phyloP scores from a whole-genome alignment of 805 yeast species.

The Candida chauliodis region DNA sequence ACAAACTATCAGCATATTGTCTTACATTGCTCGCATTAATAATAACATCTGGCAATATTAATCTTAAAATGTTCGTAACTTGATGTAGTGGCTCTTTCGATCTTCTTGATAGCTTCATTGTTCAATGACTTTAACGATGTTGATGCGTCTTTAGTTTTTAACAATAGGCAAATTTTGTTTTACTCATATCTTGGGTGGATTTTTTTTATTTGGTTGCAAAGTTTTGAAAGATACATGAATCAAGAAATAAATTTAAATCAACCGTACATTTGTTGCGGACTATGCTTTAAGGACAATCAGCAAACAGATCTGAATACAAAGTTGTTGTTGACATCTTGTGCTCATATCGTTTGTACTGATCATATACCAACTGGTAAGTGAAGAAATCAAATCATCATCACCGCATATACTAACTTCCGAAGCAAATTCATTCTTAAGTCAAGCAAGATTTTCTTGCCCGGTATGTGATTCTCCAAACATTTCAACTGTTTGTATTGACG shows the following conservation, averaged over 20 bases:
- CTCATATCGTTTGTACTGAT: constrained; percentile 8
- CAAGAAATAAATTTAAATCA: constrained; percentile 4
- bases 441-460: constrained; percentile 4
- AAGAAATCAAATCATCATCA: neutral
- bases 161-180: too few relatives aligned
- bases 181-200: neutral
- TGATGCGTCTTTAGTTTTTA: too few relatives aligned
- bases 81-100: too few relatives aligned
- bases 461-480: constrained; percentile 5
- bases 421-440: constrained; percentile 1
- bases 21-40: too few relatives aligned
- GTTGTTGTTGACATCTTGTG: constrained; percentile 10
- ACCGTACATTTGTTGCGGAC: constrained; percentile 11
- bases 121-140: too few relatives aligned
- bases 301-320: neutral
- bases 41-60: too few relatives aligned
- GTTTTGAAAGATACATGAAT: constrained; percentile 1
- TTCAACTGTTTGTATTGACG: constrained; percentile 7
- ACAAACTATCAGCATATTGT: too few relatives aligned
- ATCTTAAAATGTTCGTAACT: too few relatives aligned
- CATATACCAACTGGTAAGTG: constrained; percentile 9
- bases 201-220: constrained; percentile 11
- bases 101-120: too few relatives aligned
- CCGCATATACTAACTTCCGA: neutral
- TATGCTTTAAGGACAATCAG: constrained; percentile 8